Conservation (phyloP, 805 yeast species). For the Yamadazyma paraphyllophila region DNA sequence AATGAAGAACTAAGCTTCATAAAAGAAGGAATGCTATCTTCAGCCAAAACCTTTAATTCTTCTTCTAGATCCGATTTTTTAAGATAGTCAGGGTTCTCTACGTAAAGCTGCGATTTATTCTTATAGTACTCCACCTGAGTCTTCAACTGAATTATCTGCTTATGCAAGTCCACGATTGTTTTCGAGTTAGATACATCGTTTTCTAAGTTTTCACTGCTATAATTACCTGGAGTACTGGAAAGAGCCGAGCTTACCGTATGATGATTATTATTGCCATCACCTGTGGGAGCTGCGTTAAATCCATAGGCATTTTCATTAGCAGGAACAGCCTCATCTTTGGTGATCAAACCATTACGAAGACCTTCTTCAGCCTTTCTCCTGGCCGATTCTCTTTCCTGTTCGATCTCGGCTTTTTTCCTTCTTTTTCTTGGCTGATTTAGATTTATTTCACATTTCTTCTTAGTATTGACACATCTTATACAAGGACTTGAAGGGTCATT, state of each 20-base stretch:
- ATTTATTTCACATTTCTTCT: constrained; percentile 66
- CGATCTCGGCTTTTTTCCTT: constrained; percentile 31
- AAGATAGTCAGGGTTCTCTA: constrained; percentile 22
- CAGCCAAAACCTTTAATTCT: constrained; percentile 39
- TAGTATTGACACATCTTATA: constrained; percentile 65
- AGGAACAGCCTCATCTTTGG: neutral
- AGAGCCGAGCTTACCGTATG: constrained; percentile 7
- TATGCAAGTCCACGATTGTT: constrained; percentile 20
- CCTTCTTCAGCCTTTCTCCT: neutral
- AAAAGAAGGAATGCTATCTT: constrained; percentile 30
- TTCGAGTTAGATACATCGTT: constrained; percentile 13
- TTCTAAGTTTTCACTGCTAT: constrained; percentile 1
- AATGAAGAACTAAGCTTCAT: constrained; percentile 46
- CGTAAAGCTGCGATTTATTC: neutral
- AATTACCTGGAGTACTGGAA: constrained; percentile 1
- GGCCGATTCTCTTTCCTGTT: constrained; percentile 11
- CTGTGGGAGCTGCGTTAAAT: too few relatives aligned
- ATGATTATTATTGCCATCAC: too few relatives aligned
- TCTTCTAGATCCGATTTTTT: constrained; percentile 38
- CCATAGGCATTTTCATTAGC: too few relatives aligned
- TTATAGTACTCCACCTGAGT: constrained; percentile 14
- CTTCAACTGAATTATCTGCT: constrained; percentile 19
- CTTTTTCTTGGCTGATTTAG: constrained; percentile 55
- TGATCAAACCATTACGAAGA: too few relatives aligned
- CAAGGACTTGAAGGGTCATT: constrained; percentile 65